Base-by-base conservation (phyloP, 345 rosid genomes). In the Syzygium grande region DNA sequence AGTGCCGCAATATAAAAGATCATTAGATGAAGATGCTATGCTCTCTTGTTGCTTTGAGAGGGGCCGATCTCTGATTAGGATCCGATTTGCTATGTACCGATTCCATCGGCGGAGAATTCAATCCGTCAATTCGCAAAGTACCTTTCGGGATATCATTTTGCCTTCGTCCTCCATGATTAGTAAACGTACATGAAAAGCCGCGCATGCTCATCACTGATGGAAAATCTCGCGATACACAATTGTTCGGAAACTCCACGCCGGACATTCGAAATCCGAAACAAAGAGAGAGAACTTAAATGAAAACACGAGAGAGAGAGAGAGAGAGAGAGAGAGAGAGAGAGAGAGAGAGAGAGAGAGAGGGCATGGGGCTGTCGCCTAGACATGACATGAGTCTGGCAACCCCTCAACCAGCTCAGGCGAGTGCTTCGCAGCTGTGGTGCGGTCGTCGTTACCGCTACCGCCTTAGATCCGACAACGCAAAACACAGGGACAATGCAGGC, bases 291-390 rank as follows among this genome's bases (percentile, higher is more conserved):
- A 25, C 17, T 59, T 6, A 15, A 59, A 59, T 29, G 30, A 59
- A 59, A 59, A 59, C 34, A 59, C 7, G 73, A 63, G 34, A n/a
- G 19, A 0, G 73, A 63, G 19, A 0, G 30, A n/a, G 19, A 0
- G 73, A 63, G 19, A 0, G 30, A n/a, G 19, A 0, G 73, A 63
- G 19, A 0, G 30, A 63, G 34, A 58, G 16, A 63, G 73, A 11
- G 17, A 61, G 73, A 63, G 34, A n/a, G 19, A 0, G 73, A 63
- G 19, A 0, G 30, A n/a, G 19, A 0, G 73, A 63, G 19, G 0
- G 30, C 41, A 4, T 3, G 41, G 41, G 41, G n/a, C n/a, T n/a
- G n/a, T n/a, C n/a, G n/a, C n/a, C n/a, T n/a, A n/a, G n/a, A n/a
- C n/a, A n/a, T n/a, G n/a, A n/a, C 55, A 53, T 53, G 6, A 22